Percentiles rank a stretch among this genome's conserved stretches.
Conservation (phyloP, 2,329 filamentous ascomycete species). For the Tolypocladium guangdongense region DNA sequence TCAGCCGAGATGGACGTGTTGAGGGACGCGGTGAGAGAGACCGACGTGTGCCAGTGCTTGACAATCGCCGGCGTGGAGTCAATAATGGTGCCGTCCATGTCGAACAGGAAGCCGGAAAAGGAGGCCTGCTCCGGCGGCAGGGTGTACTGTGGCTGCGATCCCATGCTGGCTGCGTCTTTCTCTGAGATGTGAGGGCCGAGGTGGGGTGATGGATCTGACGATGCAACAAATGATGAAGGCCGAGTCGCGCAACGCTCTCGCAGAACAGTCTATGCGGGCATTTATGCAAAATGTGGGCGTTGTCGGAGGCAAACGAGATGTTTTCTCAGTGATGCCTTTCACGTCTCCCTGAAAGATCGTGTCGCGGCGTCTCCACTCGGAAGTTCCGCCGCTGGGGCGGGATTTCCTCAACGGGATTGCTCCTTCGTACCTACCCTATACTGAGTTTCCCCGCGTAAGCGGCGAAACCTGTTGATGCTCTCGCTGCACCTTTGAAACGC, state of each 20-base stretch:
- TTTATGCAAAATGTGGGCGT: not conserved
- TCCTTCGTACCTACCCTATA: too few species aligned
- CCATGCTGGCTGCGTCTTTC: slow-evolving; percentile 13
- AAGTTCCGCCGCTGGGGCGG: slow-evolving; percentile 14
- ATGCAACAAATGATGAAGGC: not conserved
- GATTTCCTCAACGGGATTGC: slow-evolving; percentile 3
- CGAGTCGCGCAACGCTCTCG: not conserved
- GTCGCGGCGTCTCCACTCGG: slow-evolving; percentile 10
- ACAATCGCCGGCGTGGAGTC: slow-evolving; percentile 68
- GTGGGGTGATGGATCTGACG: not conserved
- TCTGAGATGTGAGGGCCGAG: not conserved
- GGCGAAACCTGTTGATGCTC: too few species aligned
- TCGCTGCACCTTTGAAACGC: too few species aligned
- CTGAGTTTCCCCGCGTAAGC: too few species aligned
- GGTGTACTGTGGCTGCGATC: slow-evolving; percentile 25
- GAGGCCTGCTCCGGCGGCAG: slow-evolving; percentile 33
- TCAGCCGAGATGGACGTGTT: not conserved
- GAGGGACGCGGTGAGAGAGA: slow-evolving; percentile 1
- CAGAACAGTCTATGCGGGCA: not conserved
- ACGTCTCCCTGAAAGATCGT: not conserved
- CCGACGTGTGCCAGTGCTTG: slow-evolving; percentile 65
- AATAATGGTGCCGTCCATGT: slow-evolving; percentile 78
- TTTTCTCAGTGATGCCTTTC: not conserved
- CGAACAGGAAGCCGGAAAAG: slow-evolving; percentile 52
- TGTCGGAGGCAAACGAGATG: not conserved